A percentile compares a stretch with the other conserved stretches of the same genome.
These are phyloP conservation scores for Xylariaceae sp. DNA, from an alignment of 2,329 filamentous ascomycete genomes.

Conservation along the genomic window DNA sequence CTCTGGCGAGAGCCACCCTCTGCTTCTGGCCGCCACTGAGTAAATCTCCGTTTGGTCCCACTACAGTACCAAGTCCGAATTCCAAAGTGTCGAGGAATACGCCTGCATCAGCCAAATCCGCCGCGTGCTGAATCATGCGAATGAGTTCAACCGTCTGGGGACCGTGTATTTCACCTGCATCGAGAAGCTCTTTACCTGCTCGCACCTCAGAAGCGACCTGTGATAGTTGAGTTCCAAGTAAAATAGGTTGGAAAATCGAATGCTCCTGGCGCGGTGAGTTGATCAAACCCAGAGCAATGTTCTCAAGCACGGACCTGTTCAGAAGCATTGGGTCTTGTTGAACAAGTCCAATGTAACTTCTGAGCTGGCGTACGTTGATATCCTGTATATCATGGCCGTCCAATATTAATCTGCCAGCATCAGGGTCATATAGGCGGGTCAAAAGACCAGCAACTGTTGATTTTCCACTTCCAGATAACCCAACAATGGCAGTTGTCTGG, in stretches of 20 bases:
- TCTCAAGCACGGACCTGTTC: conserved; percentile 35
- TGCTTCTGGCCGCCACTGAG: conserved; percentile 47
- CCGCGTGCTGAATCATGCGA: conserved; percentile 44
- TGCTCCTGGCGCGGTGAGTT: conserved; percentile 31
- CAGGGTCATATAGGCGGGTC: conserved; percentile 55
- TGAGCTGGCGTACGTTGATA: conserved; percentile 41
- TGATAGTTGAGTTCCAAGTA: conserved; percentile 47
- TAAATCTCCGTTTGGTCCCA: conserved; percentile 41
- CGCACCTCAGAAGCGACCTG: conserved; percentile 50
- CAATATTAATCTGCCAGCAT: conserved; percentile 42
- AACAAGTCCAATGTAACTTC: conserved; percentile 30
- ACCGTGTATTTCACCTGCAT: conserved; percentile 41
- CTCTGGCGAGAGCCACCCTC: conserved; percentile 44
- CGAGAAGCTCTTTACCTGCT: conserved; percentile 44
- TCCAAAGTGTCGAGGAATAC: conserved; percentile 46
- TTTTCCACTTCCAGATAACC: conserved; percentile 46
- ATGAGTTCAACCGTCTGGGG: conserved; percentile 48
- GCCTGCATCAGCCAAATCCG: conserved; percentile 54
- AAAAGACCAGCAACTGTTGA: conserved; percentile 50
- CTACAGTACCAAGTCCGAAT: conserved; percentile 40
- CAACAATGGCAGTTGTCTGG: conserved; percentile 46
- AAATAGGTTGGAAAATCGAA: conserved; percentile 35
- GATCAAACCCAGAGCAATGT: conserved; percentile 35
- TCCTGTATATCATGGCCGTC: conserved; percentile 46
- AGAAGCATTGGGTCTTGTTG: conserved; percentile 33